Conservation (phyloP, 2,329 filamentous ascomycete species). For the Magnaporthiopsis poae region DNA sequence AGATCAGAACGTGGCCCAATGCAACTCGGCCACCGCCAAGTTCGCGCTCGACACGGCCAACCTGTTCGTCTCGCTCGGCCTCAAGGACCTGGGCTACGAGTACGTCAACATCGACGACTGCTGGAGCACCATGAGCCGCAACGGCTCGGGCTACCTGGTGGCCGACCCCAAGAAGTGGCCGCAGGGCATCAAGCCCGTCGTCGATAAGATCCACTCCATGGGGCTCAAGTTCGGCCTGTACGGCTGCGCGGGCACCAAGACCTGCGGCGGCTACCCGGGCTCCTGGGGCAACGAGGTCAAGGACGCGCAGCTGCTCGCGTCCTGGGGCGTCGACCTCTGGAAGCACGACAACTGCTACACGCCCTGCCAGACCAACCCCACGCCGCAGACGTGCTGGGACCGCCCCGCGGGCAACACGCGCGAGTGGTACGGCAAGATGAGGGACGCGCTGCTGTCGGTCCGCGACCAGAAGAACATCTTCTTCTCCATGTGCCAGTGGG, state of each 20-base stretch:
- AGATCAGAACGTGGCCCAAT: slow-evolving; percentile 6
- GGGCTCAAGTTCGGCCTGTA: slow-evolving; percentile 57
- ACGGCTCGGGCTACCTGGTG: slow-evolving; percentile 31
- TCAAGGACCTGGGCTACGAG: slow-evolving; percentile 44
- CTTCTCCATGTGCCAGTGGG: slow-evolving; percentile 39
- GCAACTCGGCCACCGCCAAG: slow-evolving; percentile 2
- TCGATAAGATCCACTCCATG: slow-evolving; percentile 42
- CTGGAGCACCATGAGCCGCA: slow-evolving; percentile 37
- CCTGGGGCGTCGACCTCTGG: slow-evolving; percentile 46
- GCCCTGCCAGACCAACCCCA: slow-evolving; percentile 3
- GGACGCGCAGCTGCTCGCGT: slow-evolving; percentile 48
- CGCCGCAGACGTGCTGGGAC: slow-evolving; percentile 32
- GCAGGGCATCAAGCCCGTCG: slow-evolving; percentile 44
- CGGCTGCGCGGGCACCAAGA: slow-evolving; percentile 36
- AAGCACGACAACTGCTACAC: slow-evolving; percentile 48
- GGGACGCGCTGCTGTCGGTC: slow-evolving; percentile 26
- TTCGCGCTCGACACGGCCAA: slow-evolving; percentile 14
- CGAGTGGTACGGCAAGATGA: slow-evolving; percentile 33
- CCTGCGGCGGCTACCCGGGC: slow-evolving; percentile 48
- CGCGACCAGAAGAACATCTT: slow-evolving; percentile 27
- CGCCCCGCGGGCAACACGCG: slow-evolving; percentile 33
- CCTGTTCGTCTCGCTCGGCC: slow-evolving; percentile 36
- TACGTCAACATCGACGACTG: slow-evolving; percentile 57
- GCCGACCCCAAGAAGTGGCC: slow-evolving; percentile 45
- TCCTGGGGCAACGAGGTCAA: slow-evolving; percentile 45